These are phyloP conservation scores for Phoenix dactylifera DNA, from an alignment of 176 grass and related monocot species.

Conservation along the genomic window DNA sequence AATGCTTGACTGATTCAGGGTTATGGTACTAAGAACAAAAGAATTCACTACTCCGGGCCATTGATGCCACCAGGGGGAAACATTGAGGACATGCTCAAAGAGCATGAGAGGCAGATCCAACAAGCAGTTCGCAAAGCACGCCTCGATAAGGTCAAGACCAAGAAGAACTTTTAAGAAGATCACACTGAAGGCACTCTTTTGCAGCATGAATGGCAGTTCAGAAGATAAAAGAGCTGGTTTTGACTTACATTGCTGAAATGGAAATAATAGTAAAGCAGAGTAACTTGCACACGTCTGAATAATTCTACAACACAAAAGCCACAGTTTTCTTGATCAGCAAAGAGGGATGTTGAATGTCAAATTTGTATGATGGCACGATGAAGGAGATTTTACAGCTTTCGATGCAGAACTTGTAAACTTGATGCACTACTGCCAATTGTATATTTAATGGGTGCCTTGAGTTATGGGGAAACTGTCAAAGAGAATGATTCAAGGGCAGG, in stretches of 20 bases:
- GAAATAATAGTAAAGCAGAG: too few relatives aligned
- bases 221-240: not conserved
- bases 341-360: too few relatives aligned
- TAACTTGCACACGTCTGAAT: too few relatives aligned
- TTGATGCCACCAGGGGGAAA: conserved; percentile 45
- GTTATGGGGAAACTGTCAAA: too few relatives aligned
- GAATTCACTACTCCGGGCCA: conserved; percentile 48
- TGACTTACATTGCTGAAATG: not conserved
- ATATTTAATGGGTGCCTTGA: too few relatives aligned
- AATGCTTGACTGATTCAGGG: conserved; percentile 17
- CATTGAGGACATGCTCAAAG: conserved; percentile 59
- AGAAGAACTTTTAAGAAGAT: conserved; percentile 12
- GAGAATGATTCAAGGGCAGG: too few relatives aligned
- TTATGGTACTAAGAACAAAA: conserved; percentile 29
- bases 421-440: too few relatives aligned
- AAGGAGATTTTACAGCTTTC: too few relatives aligned
- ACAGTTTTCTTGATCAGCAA: too few relatives aligned
- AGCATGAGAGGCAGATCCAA: conserved; percentile 76
- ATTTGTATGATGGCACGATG: too few relatives aligned
- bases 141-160: conserved; percentile 40
- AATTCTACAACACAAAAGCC: too few relatives aligned
- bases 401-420: too few relatives aligned
- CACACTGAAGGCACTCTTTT: not conserved
- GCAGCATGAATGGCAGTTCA: not conserved
- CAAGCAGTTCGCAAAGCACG: conserved; percentile 62